phyloP scores from a whole-genome alignment of 2,329 filamentous ascomycete species.

The Penicillium hesseltinei region DNA sequence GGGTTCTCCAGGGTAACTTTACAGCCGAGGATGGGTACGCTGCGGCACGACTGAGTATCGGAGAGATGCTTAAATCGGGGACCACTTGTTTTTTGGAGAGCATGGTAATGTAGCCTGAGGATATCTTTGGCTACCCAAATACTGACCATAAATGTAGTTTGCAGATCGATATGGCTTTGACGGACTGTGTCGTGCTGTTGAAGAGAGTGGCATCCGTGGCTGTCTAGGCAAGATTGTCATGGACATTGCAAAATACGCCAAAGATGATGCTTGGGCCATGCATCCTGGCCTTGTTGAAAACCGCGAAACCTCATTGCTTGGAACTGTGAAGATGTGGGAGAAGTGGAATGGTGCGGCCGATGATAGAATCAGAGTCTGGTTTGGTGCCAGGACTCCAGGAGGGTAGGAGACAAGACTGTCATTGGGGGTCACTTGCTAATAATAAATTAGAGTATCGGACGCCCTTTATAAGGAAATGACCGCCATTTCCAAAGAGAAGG shows the following conservation, averaged over 20 bases:
- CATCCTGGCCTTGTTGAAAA: constrained; percentile 44
- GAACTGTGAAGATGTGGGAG: constrained; percentile 39
- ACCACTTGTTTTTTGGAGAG: constrained; percentile 55
- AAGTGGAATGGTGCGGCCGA: constrained; percentile 38
- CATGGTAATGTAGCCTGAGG: constrained; percentile 37
- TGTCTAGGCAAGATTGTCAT: constrained; percentile 48
- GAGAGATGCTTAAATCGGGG: constrained; percentile 52
- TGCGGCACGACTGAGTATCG: constrained; percentile 50
- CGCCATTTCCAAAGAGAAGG: constrained; percentile 38
- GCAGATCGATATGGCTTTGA: constrained; percentile 50
- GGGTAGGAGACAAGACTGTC: constrained; percentile 31
- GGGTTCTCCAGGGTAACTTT: constrained; percentile 49
- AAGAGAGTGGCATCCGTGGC: constrained; percentile 46
- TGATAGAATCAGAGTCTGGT: constrained; percentile 50
- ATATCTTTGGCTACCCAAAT: fast-evolving
- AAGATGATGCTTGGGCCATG: constrained; percentile 46
- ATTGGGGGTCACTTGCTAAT: neutral
- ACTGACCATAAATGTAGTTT: constrained; percentile 30
- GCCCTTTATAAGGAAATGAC: constrained; percentile 44
- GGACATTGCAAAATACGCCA: constrained; percentile 45
- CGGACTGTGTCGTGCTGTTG: constrained; percentile 44
- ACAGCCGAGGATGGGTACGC: constrained; percentile 50
- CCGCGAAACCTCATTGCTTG: constrained; percentile 41
- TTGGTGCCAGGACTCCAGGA: constrained; percentile 49
- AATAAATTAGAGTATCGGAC: constrained; percentile 29